Evolutionary conservation across 768 basidiomycete genomes (phyloP).

Genomic region (Astraeus odoratus): DNA sequence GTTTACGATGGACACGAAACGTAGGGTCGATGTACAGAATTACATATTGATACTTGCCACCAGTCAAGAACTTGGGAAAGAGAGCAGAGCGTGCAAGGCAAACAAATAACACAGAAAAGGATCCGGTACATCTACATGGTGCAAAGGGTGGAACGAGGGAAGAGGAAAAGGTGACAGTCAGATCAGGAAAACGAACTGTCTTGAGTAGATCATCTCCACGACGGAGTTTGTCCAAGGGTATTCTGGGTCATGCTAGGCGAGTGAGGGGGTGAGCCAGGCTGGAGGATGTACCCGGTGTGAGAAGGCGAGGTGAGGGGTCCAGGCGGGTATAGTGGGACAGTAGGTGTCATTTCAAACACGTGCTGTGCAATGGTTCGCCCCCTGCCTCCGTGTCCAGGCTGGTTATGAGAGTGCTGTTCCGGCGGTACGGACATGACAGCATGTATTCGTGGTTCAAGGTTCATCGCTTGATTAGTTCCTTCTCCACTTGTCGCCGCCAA

Average conservation of each 20-base stretch:
- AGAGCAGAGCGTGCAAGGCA: background rate
- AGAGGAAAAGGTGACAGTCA: background rate
- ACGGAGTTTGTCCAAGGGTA: slow-evolving; percentile 2
- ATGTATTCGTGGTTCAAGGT: slow-evolving; percentile 79
- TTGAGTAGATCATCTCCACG: slow-evolving; percentile 10
- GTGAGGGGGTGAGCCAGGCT: slow-evolving; percentile 47
- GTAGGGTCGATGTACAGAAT: background rate
- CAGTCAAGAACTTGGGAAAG: background rate
- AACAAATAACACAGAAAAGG: background rate
- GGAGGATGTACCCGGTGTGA: slow-evolving; percentile 45
- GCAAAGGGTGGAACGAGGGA: background rate
- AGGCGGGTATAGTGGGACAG: slow-evolving; percentile 31
- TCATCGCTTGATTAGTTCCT: slow-evolving; percentile 35
- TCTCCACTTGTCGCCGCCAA: slow-evolving; percentile 22
- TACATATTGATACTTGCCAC: background rate
- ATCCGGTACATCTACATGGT: background rate
- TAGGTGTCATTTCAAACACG: slow-evolving; percentile 66
- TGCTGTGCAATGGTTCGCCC: slow-evolving; percentile 56
- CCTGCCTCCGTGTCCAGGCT: slow-evolving; percentile 33
- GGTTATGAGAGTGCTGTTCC: slow-evolving; percentile 24
- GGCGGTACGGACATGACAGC: slow-evolving; percentile 74
- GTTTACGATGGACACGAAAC: background rate
- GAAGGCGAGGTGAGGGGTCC: slow-evolving; percentile 49
- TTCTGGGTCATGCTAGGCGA: slow-evolving; percentile 40
- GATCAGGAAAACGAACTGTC: background rate